Evolutionary conservation across 768 basidiomycete species (phyloP).

Genomic region (Chalciporus piperatus): DNA sequence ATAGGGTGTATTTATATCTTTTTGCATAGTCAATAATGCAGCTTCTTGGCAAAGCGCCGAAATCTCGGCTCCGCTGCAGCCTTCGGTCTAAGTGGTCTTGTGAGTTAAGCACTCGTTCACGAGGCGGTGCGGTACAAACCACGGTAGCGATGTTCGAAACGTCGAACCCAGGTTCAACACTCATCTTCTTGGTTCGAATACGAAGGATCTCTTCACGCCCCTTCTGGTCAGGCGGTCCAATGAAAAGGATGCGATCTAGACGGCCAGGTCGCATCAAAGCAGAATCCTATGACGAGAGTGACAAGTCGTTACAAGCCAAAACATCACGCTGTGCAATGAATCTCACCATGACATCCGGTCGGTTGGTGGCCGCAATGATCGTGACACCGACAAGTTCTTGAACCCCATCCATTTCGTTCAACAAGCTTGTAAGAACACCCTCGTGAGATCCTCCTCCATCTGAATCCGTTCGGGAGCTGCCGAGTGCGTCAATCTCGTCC

Average conservation of each 20-base stretch:
- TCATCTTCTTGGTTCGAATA: conserved; percentile 79
- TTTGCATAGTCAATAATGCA: conserved; percentile 87
- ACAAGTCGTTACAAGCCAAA: neutral
- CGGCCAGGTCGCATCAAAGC: conserved; percentile 95
- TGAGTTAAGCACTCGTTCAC: conserved; percentile 4
- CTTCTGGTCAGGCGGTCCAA: conserved; percentile 82
- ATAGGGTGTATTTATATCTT: conserved; percentile 70
- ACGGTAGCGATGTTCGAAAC: conserved; percentile 63
- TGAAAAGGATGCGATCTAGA: conserved; percentile 90
- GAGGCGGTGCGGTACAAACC: conserved; percentile 37
- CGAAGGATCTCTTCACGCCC: conserved; percentile 83
- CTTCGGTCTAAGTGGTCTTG: conserved; percentile 63
- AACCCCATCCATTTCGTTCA: conserved; percentile 99
- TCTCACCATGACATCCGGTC: conserved; percentile 88
- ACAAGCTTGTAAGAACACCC: conserved; percentile 86
- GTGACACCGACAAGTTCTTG: conserved; percentile 95
- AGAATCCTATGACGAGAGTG: conserved; percentile 61
- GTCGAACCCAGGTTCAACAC: conserved; percentile 68
- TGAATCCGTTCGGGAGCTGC: conserved; percentile 63
- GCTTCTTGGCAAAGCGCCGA: conserved; percentile 94
- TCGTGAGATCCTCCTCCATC: conserved; percentile 69
- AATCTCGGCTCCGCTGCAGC: conserved; percentile 96
- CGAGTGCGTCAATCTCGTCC: conserved; percentile 98
- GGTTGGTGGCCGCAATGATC: conserved; percentile 92
- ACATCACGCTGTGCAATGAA: neutral